These are phyloP conservation scores for Tolypocladium pustulatum DNA, from an alignment of 2,329 filamentous ascomycete species.

Conservation along the genomic window DNA sequence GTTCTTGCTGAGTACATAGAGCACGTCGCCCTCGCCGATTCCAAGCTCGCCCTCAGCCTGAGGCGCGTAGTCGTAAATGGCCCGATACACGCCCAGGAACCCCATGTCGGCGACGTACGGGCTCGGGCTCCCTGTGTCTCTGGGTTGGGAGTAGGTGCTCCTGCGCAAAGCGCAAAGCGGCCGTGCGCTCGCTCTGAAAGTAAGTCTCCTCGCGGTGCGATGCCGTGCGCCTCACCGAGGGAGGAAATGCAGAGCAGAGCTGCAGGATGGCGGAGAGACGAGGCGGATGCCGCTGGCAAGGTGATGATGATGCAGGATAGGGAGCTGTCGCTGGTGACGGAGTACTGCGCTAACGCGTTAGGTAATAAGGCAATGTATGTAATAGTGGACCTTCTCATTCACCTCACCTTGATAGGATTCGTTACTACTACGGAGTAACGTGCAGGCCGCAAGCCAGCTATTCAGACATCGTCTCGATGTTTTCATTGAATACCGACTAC, in stretches of 20 bases:
- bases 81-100: conserved; percentile 84
- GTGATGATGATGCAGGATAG: neutral
- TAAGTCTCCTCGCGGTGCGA: neutral
- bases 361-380: neutral
- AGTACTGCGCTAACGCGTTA: neutral
- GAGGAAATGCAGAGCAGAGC: neutral
- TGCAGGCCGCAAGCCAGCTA: neutral
- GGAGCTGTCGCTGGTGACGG: neutral
- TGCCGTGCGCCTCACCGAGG: neutral
- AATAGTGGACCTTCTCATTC: neutral
- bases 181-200: neutral
- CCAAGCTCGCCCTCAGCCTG: conserved; percentile 78
- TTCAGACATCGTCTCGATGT: neutral
- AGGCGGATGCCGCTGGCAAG: neutral
- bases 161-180: neutral
- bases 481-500: no score
- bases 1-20: conserved; percentile 81
- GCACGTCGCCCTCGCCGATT: conserved; percentile 75
- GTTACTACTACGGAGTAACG: no score
- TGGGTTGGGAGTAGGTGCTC: neutral
- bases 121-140: neutral
- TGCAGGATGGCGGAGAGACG: neutral
- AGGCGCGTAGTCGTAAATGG: conserved; percentile 85
- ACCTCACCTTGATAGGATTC: neutral
- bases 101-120: conserved; percentile 49